These are phyloP conservation scores for Plasmodium berghei DNA, from an alignment of 169 alveolate genomes.

Conservation along the genomic window DNA sequence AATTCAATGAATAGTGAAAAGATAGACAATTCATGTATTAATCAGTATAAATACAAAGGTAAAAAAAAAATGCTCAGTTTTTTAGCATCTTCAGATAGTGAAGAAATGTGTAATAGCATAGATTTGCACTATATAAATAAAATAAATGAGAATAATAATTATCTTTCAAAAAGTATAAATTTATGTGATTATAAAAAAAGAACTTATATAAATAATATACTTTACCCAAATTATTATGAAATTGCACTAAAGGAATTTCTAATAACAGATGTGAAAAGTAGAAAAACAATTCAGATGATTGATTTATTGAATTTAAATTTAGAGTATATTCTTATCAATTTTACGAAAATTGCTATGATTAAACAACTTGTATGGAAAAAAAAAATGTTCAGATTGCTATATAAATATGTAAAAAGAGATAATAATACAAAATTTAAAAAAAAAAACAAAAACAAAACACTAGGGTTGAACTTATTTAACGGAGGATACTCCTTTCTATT, in stretches of 20 bases:
- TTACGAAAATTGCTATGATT: conserved; percentile 37
- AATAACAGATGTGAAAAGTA: conserved; percentile 13
- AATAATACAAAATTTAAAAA: background rate
- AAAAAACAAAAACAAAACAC: background rate
- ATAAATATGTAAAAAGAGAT: background rate
- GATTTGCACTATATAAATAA: conserved; percentile 10
- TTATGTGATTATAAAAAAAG: background rate
- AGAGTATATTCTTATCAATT: conserved; percentile 18
- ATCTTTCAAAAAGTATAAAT: background rate
- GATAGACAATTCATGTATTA: background rate
- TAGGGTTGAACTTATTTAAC: conserved; percentile 41
- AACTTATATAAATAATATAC: conserved; percentile 31
- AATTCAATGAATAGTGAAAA: background rate
- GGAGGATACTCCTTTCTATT: conserved; percentile 55
- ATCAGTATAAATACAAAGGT: too few relatives aligned
- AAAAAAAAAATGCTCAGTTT: too few relatives aligned
- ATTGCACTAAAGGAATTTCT: conserved; percentile 24
- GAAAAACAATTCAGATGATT: conserved; percentile 6
- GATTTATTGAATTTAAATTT: conserved; percentile 27
- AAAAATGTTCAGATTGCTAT: conserved; percentile 3
- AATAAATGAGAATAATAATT: background rate
- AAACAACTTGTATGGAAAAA: conserved; percentile 55
- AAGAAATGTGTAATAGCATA: conserved; percentile 11
- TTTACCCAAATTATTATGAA: conserved; percentile 40
- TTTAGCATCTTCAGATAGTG: background rate